Base-by-base conservation (phyloP, 805 yeast species). In the Cyberlindnera xylosilytica region DNA sequence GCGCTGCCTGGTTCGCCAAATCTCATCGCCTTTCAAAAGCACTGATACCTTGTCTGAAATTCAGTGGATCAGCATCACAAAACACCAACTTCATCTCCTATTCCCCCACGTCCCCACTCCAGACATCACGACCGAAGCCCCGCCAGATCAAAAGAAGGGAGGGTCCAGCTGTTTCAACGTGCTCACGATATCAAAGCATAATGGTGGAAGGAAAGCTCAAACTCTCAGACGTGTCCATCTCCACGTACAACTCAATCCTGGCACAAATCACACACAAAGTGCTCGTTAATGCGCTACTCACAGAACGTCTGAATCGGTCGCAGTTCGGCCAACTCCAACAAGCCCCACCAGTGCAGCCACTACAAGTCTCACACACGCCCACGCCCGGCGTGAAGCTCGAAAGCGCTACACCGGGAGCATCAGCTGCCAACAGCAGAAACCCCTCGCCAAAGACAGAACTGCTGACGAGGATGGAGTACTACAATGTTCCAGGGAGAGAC, bases 401-500 rank as follows among this genome's bases (percentile, higher is more conserved):
- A 19, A 42, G 40, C 19, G 38, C 24, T 12, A 39, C 41, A 6
- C 45, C 50, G 11, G 34, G 47, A 4, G 8, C 20, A 10, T 33
- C 45, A 2, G 45, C 46, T n/a, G 24, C 43, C 9, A 39, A 39
- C 18, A 41, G 46, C 19, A 36, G 57, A 12, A 45, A 33, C 15
- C 41, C 49, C 10, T 49, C 56, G 10, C 58, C 59, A 17, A 42
- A 44, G 13, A 39, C 50, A 0, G 56, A 53, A 29, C 24, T 51
- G 6, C n/a, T 39, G 15, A 41, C 45, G 17, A 47, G 61, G 39
- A 39, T 33, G n/a, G 48, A 46, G 12, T 52, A 45, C 40, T 47
- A 49, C 20, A 35, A 28, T 10, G 51, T 51, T 6, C 37, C 46
- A 18, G 45, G 52, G 33, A 24, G 61, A 42, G 81, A 76, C 48